Conservation (phyloP, 2,329 filamentous ascomycete species). For the Talaromyces sp. region DNA sequence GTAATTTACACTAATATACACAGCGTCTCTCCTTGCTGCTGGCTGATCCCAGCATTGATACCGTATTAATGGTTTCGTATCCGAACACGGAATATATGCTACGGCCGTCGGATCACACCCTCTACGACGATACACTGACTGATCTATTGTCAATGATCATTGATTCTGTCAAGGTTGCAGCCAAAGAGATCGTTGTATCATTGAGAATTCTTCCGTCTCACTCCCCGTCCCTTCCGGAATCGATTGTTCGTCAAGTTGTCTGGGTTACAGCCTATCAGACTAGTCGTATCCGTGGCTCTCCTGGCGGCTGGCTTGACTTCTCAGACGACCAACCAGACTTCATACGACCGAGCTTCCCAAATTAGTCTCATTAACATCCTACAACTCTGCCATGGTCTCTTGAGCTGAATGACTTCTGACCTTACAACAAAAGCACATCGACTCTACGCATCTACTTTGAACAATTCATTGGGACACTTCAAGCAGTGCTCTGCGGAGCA, state of each 20-base stretch:
- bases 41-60: not conserved
- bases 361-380: not conserved
- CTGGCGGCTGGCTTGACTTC: slow-evolving; percentile 2
- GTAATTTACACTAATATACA: not conserved
- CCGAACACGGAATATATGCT: slow-evolving; percentile 7
- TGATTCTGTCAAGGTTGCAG: slow-evolving; percentile 3
- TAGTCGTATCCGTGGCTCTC: not conserved
- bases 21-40: not conserved
- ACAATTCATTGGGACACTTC: not conserved
- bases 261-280: not conserved
- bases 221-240: not conserved
- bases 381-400: not conserved
- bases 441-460: not conserved
- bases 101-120: slow-evolving; percentile 12
- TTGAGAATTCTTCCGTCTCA: not conserved
- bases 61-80: not conserved
- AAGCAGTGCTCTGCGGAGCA: slow-evolving; percentile 22
- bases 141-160: not conserved
- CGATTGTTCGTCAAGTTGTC: not conserved
- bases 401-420: not conserved
- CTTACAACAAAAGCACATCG: not conserved
- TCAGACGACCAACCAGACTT: not conserved
- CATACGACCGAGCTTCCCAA: not conserved
- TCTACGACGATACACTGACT: slow-evolving; percentile 14
- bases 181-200: not conserved